phyloP scores from a whole-genome alignment of 345 rosid genomes.

The Populus simonii region DNA sequence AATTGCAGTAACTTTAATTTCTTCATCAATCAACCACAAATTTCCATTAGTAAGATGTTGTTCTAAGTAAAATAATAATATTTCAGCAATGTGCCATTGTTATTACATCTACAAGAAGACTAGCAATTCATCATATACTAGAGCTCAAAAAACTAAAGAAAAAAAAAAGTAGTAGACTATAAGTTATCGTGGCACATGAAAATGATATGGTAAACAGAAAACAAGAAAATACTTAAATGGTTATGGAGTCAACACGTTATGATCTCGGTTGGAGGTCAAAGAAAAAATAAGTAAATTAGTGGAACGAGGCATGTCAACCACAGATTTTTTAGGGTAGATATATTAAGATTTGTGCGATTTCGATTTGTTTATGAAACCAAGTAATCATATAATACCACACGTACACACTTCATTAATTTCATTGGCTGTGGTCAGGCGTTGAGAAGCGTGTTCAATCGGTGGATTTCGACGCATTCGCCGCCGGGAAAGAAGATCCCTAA shows the following conservation, averaged over 20 bases:
- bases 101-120: neutral
- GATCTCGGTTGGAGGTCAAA: neutral
- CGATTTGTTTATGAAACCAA: neutral
- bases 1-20: neutral
- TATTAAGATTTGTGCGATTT: constrained; percentile 1
- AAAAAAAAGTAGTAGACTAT: neutral
- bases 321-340: neutral
- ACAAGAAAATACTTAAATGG: neutral
- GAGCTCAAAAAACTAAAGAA: neutral
- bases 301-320: constrained; percentile 1
- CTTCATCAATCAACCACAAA: neutral
- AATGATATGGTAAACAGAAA: neutral
- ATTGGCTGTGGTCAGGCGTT: neutral
- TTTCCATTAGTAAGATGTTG: neutral
- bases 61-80: neutral
- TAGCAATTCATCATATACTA: neutral
- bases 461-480: constrained; percentile 26
- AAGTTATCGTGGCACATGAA: neutral
- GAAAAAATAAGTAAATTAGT: neutral
- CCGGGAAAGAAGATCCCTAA: constrained; percentile 43
- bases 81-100: neutral
- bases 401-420: neutral
- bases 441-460: neutral
- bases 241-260: neutral
- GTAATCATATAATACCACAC: neutral